Conservation (phyloP, 805 yeast genomes). For the Clavispora asparagi region DNA sequence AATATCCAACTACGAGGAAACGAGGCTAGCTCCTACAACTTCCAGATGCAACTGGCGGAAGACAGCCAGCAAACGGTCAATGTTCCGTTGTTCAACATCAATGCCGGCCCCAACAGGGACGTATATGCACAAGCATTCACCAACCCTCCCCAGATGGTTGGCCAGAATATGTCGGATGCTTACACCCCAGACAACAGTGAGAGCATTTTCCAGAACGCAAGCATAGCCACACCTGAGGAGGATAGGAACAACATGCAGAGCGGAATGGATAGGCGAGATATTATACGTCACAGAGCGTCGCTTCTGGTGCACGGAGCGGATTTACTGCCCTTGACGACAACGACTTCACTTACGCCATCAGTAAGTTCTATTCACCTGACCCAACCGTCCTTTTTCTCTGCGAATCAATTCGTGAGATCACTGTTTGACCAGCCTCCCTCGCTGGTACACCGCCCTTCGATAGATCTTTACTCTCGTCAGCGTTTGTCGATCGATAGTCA, state of each 20-base stretch:
- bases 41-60: not conserved
- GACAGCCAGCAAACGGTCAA: not conserved
- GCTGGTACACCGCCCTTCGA: constrained; percentile 23
- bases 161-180: not conserved
- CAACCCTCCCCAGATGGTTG: not conserved
- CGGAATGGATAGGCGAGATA: constrained; percentile 1
- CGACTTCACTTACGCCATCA: constrained; percentile 39
- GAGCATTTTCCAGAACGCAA: not conserved
- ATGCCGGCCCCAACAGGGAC: not conserved
- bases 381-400: constrained; percentile 40
- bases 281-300: constrained; percentile 12
- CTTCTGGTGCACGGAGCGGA: constrained; percentile 18
- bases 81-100: not conserved
- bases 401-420: constrained; percentile 36
- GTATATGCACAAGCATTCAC: not conserved
- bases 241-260: not conserved
- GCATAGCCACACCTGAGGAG: not conserved
- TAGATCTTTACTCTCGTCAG: constrained; percentile 27
- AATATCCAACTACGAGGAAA: not conserved
- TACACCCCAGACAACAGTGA: not conserved
- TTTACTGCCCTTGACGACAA: constrained; percentile 39
- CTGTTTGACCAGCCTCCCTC: constrained; percentile 34
- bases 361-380: constrained; percentile 35
- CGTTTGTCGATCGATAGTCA: constrained; percentile 29
- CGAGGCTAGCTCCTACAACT: not conserved